Evolutionary conservation across 225 moss, liverwort and hornwort genomes (phyloP).

Genomic region (Antitrichia curtipendula): DNA sequence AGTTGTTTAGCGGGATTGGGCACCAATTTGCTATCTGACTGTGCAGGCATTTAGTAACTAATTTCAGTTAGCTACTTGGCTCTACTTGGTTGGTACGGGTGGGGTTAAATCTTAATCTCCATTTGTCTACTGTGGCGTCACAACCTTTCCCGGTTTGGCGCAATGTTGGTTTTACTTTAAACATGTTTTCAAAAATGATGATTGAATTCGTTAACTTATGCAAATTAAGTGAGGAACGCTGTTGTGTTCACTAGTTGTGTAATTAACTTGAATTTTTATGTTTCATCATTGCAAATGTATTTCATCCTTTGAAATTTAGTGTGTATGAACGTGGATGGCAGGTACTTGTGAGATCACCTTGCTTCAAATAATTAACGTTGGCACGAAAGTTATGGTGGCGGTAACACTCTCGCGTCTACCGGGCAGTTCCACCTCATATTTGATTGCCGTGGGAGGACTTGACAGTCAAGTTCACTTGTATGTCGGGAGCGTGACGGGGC

Average conservation of each 20-base stretch:
- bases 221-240: background rate
- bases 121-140: background rate
- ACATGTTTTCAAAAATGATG: background rate
- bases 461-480: constrained; percentile 89
- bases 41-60: background rate
- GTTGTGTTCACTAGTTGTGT: background rate
- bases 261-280: background rate
- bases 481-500: constrained; percentile 35
- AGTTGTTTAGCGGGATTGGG: background rate
- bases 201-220: background rate
- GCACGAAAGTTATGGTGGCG: constrained; percentile 79
- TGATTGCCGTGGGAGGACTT: constrained; percentile 80
- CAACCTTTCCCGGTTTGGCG: background rate
- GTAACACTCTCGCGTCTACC: constrained; percentile 63
- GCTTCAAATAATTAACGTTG: constrained; percentile 60
- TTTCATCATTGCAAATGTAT: background rate
- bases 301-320: background rate
- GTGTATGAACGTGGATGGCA: constrained; percentile 7
- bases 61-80: background rate
- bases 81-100: background rate
- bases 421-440: constrained; percentile 49
- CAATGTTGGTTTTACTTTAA: background rate
- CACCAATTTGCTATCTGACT: background rate
- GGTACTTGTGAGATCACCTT: constrained; percentile 54
- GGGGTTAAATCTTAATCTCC: background rate